Conservation (phyloP, 257 asterid species). For the Rubia yunnanensis region DNA sequence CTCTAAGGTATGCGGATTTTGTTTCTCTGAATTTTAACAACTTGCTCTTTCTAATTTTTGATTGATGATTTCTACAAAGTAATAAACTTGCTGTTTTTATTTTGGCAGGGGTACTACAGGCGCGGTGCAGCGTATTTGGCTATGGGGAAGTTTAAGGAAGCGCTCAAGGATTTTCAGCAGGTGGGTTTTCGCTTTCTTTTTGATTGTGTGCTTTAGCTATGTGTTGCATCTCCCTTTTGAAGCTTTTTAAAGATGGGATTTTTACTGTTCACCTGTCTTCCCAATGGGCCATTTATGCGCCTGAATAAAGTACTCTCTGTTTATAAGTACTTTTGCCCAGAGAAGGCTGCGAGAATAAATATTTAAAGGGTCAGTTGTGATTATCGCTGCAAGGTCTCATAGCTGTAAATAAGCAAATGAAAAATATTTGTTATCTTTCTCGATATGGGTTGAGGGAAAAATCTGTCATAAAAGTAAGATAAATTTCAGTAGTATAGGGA, state of each 20-base stretch:
- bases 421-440: not conserved
- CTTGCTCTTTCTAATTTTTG: not conserved
- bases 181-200: conserved; percentile 26
- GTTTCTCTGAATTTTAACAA: not conserved
- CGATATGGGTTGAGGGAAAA: not conserved
- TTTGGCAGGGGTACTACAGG: conserved; percentile 83
- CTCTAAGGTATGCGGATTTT: conserved; percentile 53
- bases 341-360: not conserved
- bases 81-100: conserved; percentile 3
- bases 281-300: not conserved
- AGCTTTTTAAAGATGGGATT: conserved; percentile 1
- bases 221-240: conserved; percentile 10
- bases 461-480: not conserved
- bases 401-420: not conserved
- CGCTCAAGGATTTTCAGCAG: conserved; percentile 91
- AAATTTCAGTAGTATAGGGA: not conserved
- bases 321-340: not conserved
- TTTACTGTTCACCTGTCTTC: not conserved
- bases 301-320: not conserved
- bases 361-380: not conserved
- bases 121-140: conserved; percentile 91
- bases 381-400: not conserved
- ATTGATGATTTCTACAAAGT: not conserved
- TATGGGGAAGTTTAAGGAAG: conserved; percentile 93
- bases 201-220: not conserved